Base-by-base conservation (phyloP, 2,329 filamentous ascomycete genomes). In the Sordariomycetes sp. region DNA sequence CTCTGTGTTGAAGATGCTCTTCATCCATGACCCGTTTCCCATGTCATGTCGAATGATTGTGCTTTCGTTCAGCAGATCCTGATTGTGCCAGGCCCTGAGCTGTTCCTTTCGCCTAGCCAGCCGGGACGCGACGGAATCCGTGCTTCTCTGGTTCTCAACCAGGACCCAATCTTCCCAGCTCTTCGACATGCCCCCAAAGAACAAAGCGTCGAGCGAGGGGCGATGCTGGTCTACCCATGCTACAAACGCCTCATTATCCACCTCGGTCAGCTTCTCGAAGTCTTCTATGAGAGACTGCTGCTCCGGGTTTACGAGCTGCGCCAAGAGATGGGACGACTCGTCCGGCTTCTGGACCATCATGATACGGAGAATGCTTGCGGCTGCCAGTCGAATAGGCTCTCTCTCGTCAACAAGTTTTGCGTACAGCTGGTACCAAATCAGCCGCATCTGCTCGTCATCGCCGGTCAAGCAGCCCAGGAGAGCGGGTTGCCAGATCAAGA, bases 401-500 rank as follows among this genome's bases (percentile, higher is more conserved):
- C 86, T 79, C 0, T 80, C 74, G 58, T 90, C 90, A 8, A 94
- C 84, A 40, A 97, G 77, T 69, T 95, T 96, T 8, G 86, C 86
- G 69, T 97, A 99, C 3, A 99, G 82, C 61, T 97, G 84, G 66
- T 96, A 97, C 78, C 91, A 97, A 50, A 97, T 82, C 37, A 97
- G 79, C 62, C 87, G 88, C 65, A 97, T 81, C 66, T 89, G 89
- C 11, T 90, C 86, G n/a, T 89, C 83, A 52, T 96, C 90, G 7
- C 82, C 78, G 3, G 89, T 87, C 18, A 94, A 83, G 3, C 87
- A 84, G 2, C 86, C 86, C 18, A 99, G 76, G 18, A 99, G 84
- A 20, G 96, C 89, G 22, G 90, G 91, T 69, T 97, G 94, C 94
- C 94, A 99, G 70, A 97, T 97, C 0, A 90, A 84, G 65, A 99